Percentiles rank a stretch among this genome's conserved stretches.
phyloP scores from a whole-genome alignment of 345 rosid species.

The Eutrema heterophyllum region DNA sequence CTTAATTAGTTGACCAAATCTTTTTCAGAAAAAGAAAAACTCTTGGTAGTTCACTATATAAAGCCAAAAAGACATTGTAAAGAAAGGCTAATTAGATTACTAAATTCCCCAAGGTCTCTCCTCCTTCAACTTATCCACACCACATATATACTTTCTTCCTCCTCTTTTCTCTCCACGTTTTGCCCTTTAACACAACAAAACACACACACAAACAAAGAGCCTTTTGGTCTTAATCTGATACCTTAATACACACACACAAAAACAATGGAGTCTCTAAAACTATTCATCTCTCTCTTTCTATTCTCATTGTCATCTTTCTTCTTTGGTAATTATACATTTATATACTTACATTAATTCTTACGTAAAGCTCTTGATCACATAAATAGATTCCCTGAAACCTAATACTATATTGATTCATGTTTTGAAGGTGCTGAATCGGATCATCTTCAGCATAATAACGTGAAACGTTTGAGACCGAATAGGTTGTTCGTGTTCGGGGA shows the following conservation, averaged over 20 bases:
- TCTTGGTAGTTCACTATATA: neutral
- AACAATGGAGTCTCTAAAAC: conserved; percentile 13
- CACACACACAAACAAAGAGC: neutral
- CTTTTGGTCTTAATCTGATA: conserved; percentile 13
- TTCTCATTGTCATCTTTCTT: conserved; percentile 8
- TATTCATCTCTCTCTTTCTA: conserved; percentile 9
- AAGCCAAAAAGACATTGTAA: neutral
- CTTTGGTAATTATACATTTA: conserved; percentile 9
- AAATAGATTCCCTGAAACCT: neutral
- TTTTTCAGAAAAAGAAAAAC: neutral
- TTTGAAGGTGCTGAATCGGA: conserved; percentile 21
- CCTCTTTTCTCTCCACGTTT: conserved; percentile 27
- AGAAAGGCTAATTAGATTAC: neutral
- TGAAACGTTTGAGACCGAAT: conserved; percentile 28
- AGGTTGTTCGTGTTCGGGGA: conserved; percentile 62
- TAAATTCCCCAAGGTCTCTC: neutral
- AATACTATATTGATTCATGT: neutral
- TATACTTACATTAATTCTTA: neutral
- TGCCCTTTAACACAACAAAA: neutral
- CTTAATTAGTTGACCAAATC: neutral
- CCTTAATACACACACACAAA: neutral
- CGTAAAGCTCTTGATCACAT: neutral
- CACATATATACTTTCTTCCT: conserved; percentile 16
- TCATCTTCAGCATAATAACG: conserved; percentile 5
- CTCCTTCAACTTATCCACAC: conserved; percentile 19